Evolutionary conservation across 2,329 filamentous ascomycete genomes (phyloP), one percentile per base, ranked within the genome.

Genomic region (Fusarium sp.): DNA sequence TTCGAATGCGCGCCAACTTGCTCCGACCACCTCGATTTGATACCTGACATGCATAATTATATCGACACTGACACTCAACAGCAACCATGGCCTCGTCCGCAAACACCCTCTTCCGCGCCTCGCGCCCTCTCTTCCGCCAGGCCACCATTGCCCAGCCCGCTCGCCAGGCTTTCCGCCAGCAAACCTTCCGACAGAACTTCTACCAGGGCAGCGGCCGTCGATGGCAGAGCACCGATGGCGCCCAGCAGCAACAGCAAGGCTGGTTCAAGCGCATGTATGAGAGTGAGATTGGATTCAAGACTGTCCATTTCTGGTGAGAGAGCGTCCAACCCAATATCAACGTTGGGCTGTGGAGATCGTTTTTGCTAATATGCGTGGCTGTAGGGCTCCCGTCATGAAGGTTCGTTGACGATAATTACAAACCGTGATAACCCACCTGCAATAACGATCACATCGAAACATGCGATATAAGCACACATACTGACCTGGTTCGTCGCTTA

Each of bases 341-440:
- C 15, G 18, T 44, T 38, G 15, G 24, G 32, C 38, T 34, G 61
- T 40, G 29, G 61, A 32, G 24, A 57, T 16, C 14, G 11, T 25
- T 40, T 50, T 54, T 69, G 62, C 75, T 77, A 75, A 78, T 66
- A 58, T 63, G 42, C 45, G 50, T 67, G 40, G 29, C 24, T 49
- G 20, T 29, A 95, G 93, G 93, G 95, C 95, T 46, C 95, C 95
- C 63, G 91, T 98, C 73, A 97, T 98, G 94, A 98, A 88, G 82
- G 83, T 84, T 76, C 71, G 80, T 76, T 38, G 20, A 58, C 43
- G 32, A 50, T 38, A 34, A 24, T 20, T 8, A 20, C 44, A 53
- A 38, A 27, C 30, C 43, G 54, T 40, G 22, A 58, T 59, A 42
- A 51, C 20, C 42, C 52, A 27, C 24, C 45, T 22, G 27, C n/a